Base-by-base conservation (phyloP, 2,329 filamentous ascomycete genomes). In the Septoria petroselini region DNA sequence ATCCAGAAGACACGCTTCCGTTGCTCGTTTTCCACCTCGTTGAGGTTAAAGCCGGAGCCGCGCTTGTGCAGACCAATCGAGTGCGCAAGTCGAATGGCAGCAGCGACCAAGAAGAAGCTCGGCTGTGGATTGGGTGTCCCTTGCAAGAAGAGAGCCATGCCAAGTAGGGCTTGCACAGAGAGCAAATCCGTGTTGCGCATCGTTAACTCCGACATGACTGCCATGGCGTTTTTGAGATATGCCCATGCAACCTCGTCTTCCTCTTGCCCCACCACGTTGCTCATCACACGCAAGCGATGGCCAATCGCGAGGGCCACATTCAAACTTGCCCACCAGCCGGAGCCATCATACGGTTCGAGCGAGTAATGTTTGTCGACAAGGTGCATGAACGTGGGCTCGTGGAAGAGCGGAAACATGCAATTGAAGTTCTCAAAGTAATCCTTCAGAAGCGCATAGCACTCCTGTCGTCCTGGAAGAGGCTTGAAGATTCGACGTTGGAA, bases 341-440 rank as follows among this genome's bases (percentile, higher is more conserved):
- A 94, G 21, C 91, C 91, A 66, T 95, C 85, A 59, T 96, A 97
- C 0, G 91, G 91, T 59, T 97, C 88, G 41, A 83, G 76, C 0
- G 90, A 94, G 70, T 97, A 98, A 67, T 97, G 91, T 60, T 86
- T 83, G 65, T 97, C 90, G 25, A 96, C 90, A 4, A 97, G 76
- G 65, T 96, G 91, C 89, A 97, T 97, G 66, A 98, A 98, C 0
- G 93, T 97, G 1, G 91, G 91, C 68, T 96, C 91, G 69, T 98
- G 93, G 65, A 95, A 98, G 3, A 98, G 76, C 4, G 93, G 93
- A 65, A 97, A 95, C 81, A 97, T 91, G 81, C 89, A 93, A 74
- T 98, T 98, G 78, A 98, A 97, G 71, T 96, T 96, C 64, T 95
- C 88, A 60, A 98, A 98, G 65, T 86, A 98, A 69, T 98, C 93